Evolutionary conservation across 2,329 filamentous ascomycete genomes (phyloP), one percentile per base, ranked within the genome.

Genomic region (Plectosphaerella cucumerina): DNA sequence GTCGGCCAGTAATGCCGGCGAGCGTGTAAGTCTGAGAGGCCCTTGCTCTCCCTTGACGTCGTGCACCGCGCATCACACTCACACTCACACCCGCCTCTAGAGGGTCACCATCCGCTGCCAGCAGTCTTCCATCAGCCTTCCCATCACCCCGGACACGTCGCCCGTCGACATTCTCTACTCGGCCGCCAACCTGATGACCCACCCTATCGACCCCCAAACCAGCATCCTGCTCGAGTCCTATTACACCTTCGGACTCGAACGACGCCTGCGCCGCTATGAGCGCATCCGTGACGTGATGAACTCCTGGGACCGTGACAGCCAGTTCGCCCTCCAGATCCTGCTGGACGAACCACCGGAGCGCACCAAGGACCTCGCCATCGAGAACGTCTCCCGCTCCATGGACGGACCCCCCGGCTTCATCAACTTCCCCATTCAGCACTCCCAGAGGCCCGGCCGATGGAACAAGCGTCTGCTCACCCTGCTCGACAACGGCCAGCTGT

Each of bases 221-320:
- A 87, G 85, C 48, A 77, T 94, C n/a, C 66, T 97, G 11, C 69
- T 91, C 17, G 93, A 97, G 66, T 82, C 80, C 18, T 97, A 91
- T 65, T 72, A 77, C 18, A 79, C 84, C 43, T 78, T 94, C 1
- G 90, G 90, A 26, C 76, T 97, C 2, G 89, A 95, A 65, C 84
- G 93, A 37, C 87, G 89, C 1, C 71, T 97, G 22, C 86, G 93
- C 39, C 85, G 84, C 37, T 97, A 96, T 64, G 93, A 97, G 70
- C 84, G 83, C 55, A 80, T 97, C 31, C 83, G 90, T 53, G 90
- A 96, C 61, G 82, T 96, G 20, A 81, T 97, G 78, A 95, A 96
- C 65, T 95, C 91, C 0, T 97, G 93, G 93, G 89, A 96, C 54
- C 76, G 79, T 42, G 91, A 96, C 65, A 75, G 78, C 3, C 86